phyloP scores from a whole-genome alignment of 1,139 yeast genomes.

The Suhomyces ambrosiae region DNA sequence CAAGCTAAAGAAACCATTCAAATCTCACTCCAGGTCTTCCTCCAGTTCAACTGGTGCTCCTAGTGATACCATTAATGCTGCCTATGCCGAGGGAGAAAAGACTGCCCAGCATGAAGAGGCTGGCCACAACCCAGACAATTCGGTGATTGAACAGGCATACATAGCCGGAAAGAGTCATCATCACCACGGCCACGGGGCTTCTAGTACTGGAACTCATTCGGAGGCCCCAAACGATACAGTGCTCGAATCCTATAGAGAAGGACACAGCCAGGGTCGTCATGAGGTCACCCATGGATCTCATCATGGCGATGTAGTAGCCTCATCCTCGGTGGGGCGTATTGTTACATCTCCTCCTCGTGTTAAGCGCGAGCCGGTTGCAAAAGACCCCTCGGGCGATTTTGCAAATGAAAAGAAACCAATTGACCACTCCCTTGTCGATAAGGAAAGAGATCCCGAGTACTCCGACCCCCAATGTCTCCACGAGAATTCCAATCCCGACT shows the following conservation, averaged over 20 bases:
- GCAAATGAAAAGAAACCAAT: conserved; percentile 35
- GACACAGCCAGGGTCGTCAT: conserved; percentile 1
- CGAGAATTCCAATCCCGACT: conserved; percentile 28
- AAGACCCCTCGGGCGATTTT: conserved; percentile 35
- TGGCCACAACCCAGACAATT: conserved; percentile 1
- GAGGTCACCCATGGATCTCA: background rate
- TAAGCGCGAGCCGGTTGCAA: conserved; percentile 31
- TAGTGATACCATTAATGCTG: conserved; percentile 1
- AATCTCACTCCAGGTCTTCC: conserved; percentile 25
- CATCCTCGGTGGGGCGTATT: conserved; percentile 34
- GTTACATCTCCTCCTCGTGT: conserved; percentile 35
- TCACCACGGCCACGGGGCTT: background rate
- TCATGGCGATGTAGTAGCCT: conserved; percentile 14
- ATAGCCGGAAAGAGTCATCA: conserved; percentile 25
- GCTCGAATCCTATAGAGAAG: background rate
- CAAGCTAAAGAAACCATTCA: conserved; percentile 34
- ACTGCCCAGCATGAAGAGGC: conserved; percentile 1
- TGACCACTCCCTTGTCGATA: conserved; percentile 24
- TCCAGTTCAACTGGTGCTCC: conserved; percentile 15
- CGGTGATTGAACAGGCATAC: conserved; percentile 21
- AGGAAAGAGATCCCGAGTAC: conserved; percentile 2
- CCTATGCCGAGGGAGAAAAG: conserved; percentile 8
- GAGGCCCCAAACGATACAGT: background rate
- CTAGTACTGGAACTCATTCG: too few relatives aligned
- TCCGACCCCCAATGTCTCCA: conserved; percentile 6